phyloP scores from a whole-genome alignment of 1,139 yeast genomes.

The Nakaseomyces uthaithaninus region DNA sequence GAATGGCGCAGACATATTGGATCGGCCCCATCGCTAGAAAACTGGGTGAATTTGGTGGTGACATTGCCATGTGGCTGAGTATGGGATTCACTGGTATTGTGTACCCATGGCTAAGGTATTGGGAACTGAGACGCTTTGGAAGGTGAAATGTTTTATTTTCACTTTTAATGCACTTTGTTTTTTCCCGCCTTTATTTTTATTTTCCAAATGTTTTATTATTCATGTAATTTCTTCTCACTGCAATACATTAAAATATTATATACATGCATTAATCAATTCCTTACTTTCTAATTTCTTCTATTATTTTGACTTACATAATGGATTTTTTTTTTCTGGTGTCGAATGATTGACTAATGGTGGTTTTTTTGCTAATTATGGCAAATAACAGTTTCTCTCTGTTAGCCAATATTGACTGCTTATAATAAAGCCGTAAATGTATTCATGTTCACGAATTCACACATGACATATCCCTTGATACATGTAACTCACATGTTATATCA shows the following conservation, averaged over 20 bases:
- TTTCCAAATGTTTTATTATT: not conserved
- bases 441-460: no score
- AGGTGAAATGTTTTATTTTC: slow-evolving; percentile 21
- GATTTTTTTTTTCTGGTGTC: no score
- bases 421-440: no score
- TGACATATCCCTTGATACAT: not conserved
- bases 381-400: not conserved
- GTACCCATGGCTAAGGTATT: slow-evolving; percentile 56
- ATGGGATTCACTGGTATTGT: slow-evolving; percentile 61
- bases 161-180: not conserved
- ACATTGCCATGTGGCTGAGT: slow-evolving; percentile 73
- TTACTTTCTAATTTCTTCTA: no score
- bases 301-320: no score
- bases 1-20: slow-evolving; percentile 76
- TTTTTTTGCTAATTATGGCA: not conserved
- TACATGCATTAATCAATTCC: no score
- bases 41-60: slow-evolving; percentile 59
- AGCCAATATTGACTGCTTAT: not conserved
- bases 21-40: slow-evolving; percentile 58
- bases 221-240: no score
- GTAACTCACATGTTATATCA: not conserved
- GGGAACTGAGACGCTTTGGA: slow-evolving; percentile 50
- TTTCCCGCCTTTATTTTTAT: no score
- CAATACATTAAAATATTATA: no score
- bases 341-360: no score